Evolutionary conservation across 257 asterid species (phyloP).

Genomic region (Scutellaria barbata): DNA sequence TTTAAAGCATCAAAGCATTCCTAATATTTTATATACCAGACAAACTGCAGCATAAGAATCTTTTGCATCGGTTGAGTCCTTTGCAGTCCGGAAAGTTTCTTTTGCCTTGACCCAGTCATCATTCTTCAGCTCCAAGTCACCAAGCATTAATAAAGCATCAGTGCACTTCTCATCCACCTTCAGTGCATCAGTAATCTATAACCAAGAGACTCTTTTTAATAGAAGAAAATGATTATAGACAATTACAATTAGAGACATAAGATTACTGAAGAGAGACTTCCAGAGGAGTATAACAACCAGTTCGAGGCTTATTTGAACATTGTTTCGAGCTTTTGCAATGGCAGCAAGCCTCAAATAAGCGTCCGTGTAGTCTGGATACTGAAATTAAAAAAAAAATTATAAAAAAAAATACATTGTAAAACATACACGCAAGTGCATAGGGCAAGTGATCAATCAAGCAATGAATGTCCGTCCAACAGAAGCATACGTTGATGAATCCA

Average conservation of each 20-base stretch:
- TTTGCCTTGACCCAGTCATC: constrained; percentile 99
- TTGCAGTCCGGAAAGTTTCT: constrained; percentile 88
- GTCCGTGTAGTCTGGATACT: constrained; percentile 92
- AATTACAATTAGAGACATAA: constrained; percentile 23
- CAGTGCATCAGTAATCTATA: constrained; percentile 82
- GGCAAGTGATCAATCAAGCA: constrained; percentile 6
- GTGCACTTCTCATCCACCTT: constrained; percentile 88
- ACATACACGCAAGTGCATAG: neutral
- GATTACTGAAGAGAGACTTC: constrained; percentile 23
- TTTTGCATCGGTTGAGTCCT: constrained; percentile 74
- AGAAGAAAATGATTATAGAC: constrained; percentile 18
- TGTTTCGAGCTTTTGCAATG: constrained; percentile 86
- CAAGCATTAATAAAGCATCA: constrained; percentile 95
- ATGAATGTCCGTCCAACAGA: neutral
- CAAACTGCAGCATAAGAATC: constrained; percentile 96
- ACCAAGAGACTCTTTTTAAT: constrained; percentile 35
- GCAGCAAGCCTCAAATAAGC: constrained; percentile 97
- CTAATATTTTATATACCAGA: constrained; percentile 61
- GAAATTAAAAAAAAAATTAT: constrained; percentile 35
- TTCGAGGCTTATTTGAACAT: constrained; percentile 82
- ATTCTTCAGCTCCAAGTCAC: constrained; percentile 98
- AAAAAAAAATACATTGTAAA: neutral
- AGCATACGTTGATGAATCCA: neutral
- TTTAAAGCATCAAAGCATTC: constrained; percentile 17
- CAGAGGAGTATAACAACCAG: constrained; percentile 69